Evolutionary conservation across 257 asterid species (phyloP), one percentile per base, ranked within the genome.

Genomic region (Hygrophila difformis): DNA sequence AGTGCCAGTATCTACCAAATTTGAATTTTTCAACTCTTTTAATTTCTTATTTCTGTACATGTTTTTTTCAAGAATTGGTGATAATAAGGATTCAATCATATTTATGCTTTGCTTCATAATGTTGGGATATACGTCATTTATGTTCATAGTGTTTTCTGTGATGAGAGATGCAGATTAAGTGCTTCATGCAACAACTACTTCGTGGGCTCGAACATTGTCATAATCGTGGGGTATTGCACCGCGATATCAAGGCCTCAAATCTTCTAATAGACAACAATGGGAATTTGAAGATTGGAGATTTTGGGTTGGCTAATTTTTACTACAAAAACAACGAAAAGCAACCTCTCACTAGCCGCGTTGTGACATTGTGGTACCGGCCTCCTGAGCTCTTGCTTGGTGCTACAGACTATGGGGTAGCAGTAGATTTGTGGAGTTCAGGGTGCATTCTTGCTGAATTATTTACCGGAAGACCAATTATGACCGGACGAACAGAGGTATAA

Each of bases 311-410:
- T 13, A 88, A 88, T 16, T 71, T 88, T 64, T 84, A 61, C 61
- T 69, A 77, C 15, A n/a, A n/a, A n/a, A 53, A 78, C 57, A 73
- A 75, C 53, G 82, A 75, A 44, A 75, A 47, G 69, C 93, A 75
- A 51, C 89, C 93, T 43, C 60, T 88, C 50, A 88, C 97, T 49
- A 84, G 95, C 37, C 95, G 97, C 26, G 97, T 88, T 50, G 95
- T 84, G 45, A 88, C 97, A 52, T 68, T 88, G 66, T 88, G 96
- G 97, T 88, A 79, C 63, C 84, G 97, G 17, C 94, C 97, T 48
- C 97, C 95, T 18, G 97, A 88, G 72, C 95, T 88, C 56, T 71
- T 88, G 62, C 95, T 88, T 48, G 97, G 97, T 55, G 75, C 93
- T 47, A 81, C 96, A 12, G 72, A 75, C 53, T 88, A 88, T 72